Evolutionary conservation across 208 protist species (phyloP).

Genomic region (Crithidia expoeki): DNA sequence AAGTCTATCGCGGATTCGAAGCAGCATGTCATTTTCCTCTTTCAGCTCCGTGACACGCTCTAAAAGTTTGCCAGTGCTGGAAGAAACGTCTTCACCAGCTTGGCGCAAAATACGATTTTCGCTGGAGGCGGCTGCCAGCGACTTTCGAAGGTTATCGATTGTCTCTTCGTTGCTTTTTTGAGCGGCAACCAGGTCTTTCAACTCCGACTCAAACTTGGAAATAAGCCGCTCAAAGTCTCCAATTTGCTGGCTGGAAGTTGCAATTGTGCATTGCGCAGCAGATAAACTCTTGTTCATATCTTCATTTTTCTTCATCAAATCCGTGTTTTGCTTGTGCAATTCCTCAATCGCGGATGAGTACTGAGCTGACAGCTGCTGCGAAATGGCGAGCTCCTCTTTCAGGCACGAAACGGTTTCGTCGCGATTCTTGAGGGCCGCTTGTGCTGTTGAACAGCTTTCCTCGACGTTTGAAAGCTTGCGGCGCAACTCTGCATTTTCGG

Average conservation of each 20-base stretch:
- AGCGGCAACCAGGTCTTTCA: conserved; percentile 32
- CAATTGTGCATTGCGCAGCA: conserved; percentile 15
- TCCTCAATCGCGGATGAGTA: conserved; percentile 25
- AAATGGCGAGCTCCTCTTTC: conserved; percentile 30
- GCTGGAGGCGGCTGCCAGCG: conserved; percentile 23
- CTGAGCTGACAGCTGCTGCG: conserved; percentile 33
- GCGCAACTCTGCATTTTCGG: conserved; percentile 51
- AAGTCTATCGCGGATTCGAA: conserved; percentile 8
- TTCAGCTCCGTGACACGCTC: conserved; percentile 38
- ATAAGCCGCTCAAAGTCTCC: conserved; percentile 53
- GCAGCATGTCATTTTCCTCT: conserved; percentile 29
- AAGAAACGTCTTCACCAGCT: conserved; percentile 34
- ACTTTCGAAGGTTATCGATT: conserved; percentile 32
- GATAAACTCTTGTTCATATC: conserved; percentile 18
- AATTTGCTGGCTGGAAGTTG: conserved; percentile 31
- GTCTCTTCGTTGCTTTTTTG: conserved; percentile 29
- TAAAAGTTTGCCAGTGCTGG: conserved; percentile 39
- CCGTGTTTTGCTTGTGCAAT: conserved; percentile 22
- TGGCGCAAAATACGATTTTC: conserved; percentile 29
- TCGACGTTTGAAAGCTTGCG: conserved; percentile 25
- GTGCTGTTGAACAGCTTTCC: conserved; percentile 1
- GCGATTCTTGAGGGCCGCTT: conserved; percentile 17
- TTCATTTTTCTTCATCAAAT: conserved; percentile 17
- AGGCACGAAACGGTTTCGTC: conserved; percentile 26
- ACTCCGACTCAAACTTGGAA: conserved; percentile 49